Conservation (phyloP, 345 rosid species). For the Jatropha curcas region DNA sequence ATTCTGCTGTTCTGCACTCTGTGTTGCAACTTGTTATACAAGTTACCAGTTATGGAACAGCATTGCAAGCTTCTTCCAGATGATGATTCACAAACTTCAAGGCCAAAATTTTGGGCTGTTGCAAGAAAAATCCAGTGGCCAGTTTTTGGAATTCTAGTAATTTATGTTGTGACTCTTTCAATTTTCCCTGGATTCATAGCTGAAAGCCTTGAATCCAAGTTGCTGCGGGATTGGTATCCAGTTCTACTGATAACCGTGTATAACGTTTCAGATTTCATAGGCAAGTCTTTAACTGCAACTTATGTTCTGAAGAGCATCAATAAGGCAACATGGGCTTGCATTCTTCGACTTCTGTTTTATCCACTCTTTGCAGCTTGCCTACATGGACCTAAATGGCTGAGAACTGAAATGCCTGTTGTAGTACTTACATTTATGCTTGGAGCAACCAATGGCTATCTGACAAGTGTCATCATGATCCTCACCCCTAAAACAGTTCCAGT, state of each 20-base stretch:
- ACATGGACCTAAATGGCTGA: conserved; percentile 81
- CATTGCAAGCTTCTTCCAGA: conserved; percentile 29
- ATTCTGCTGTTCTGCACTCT: conserved; percentile 63
- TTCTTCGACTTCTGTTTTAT: conserved; percentile 66
- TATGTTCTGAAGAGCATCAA: conserved; percentile 52
- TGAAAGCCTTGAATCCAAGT: conserved; percentile 55
- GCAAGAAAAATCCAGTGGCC: conserved; percentile 61
- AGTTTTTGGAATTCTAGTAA: conserved; percentile 55
- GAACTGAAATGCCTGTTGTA: conserved; percentile 64
- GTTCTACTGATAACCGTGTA: conserved; percentile 71
- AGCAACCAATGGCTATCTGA: conserved; percentile 76
- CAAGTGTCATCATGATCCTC: conserved; percentile 85
- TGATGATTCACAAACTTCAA: conserved; percentile 29
- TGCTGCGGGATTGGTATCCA: conserved; percentile 79
- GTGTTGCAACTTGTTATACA: conserved; percentile 60
- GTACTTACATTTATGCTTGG: conserved; percentile 74
- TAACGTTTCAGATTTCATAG: conserved; percentile 69
- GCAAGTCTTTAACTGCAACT: conserved; percentile 73
- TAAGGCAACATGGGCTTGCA: conserved; percentile 66
- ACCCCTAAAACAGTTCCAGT: conserved; percentile 66
- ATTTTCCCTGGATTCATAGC: conserved; percentile 87
- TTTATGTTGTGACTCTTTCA: conserved; percentile 71
- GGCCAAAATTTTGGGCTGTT: conserved; percentile 44
- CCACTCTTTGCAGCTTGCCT: conserved; percentile 70
- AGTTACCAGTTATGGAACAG: conserved; percentile 72